These are phyloP conservation scores for Hanseniaspora thailandica DNA, from an alignment of 805 yeast species.

Conservation along the genomic window DNA sequence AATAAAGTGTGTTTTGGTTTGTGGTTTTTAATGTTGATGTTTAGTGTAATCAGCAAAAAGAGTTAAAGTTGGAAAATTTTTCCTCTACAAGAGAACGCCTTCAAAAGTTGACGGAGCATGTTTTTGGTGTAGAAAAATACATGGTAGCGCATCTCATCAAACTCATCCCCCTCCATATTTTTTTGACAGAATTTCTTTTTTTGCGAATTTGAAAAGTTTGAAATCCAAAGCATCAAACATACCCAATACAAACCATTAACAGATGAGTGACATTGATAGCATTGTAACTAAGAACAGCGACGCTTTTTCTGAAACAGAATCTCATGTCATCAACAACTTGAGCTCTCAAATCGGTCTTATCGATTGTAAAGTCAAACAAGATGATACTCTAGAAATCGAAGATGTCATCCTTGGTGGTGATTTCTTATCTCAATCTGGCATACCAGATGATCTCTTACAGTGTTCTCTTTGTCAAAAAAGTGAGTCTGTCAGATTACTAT, in stretches of 20 bases:
- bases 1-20: no score
- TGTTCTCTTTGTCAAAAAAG: conserved; percentile 54
- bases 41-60: no score
- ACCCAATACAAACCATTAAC: background rate
- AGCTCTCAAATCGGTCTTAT: conserved; percentile 49
- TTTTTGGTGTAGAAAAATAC: no score
- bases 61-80: no score
- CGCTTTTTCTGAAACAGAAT: conserved; percentile 12
- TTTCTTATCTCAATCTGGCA: background rate
- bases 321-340: conserved; percentile 21
- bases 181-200: no score
- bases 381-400: conserved; percentile 37
- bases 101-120: no score
- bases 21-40: background rate
- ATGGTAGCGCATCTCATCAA: no score
- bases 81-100: no score
- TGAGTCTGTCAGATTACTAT: conserved; percentile 48
- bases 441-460: conserved; percentile 40
- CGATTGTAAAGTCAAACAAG: conserved; percentile 44
- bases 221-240: background rate
- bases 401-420: conserved; percentile 78
- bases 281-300: conserved; percentile 22
- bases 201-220: background rate
- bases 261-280: conserved; percentile 10
- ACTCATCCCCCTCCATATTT: no score